A percentile compares a stretch with the other conserved stretches of the same genome.
Conservation (phyloP, 1,139 yeast genomes). For the Yamadazyma conglobata region DNA sequence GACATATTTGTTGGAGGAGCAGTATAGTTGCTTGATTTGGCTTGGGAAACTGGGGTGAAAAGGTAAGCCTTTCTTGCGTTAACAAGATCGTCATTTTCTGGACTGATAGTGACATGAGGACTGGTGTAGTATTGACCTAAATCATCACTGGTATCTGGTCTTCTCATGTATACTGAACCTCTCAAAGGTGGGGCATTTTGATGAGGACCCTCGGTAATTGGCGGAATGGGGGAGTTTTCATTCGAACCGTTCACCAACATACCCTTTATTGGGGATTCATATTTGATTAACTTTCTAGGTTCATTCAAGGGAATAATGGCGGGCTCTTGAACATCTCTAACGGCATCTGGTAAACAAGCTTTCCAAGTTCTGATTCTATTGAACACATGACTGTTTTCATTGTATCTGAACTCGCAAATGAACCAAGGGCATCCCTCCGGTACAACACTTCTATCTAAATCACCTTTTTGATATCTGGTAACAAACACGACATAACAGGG, state of each 20-base stretch:
- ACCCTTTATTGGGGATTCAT: conserved; percentile 79
- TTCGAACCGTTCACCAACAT: conserved; percentile 72
- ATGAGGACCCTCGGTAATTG: conserved; percentile 76
- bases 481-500: conserved; percentile 94
- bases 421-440: conserved; percentile 80
- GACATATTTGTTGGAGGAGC: conserved; percentile 1
- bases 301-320: conserved; percentile 54
- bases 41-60: conserved; percentile 47
- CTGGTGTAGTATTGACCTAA: conserved; percentile 65
- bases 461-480: conserved; percentile 92
- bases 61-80: conserved; percentile 39
- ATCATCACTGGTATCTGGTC: conserved; percentile 73
- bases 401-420: conserved; percentile 92
- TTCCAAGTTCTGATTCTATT: conserved; percentile 97
- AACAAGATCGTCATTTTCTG: conserved; percentile 56
- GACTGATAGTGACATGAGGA: conserved; percentile 48
- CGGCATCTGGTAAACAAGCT: conserved; percentile 96
- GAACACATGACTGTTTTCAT: conserved; percentile 84
- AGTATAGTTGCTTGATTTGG: conserved; percentile 24
- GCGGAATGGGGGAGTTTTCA: conserved; percentile 72
- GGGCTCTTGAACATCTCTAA: conserved; percentile 81
- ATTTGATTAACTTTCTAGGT: conserved; percentile 67
- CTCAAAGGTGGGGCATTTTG: conserved; percentile 80
- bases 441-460: conserved; percentile 66
- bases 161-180: conserved; percentile 84